A percentile compares a stretch with the other conserved stretches of the same genome.
These are phyloP conservation scores for Bipolaris oryzae DNA, from an alignment of 2,329 filamentous ascomycete species.

Conservation along the genomic window DNA sequence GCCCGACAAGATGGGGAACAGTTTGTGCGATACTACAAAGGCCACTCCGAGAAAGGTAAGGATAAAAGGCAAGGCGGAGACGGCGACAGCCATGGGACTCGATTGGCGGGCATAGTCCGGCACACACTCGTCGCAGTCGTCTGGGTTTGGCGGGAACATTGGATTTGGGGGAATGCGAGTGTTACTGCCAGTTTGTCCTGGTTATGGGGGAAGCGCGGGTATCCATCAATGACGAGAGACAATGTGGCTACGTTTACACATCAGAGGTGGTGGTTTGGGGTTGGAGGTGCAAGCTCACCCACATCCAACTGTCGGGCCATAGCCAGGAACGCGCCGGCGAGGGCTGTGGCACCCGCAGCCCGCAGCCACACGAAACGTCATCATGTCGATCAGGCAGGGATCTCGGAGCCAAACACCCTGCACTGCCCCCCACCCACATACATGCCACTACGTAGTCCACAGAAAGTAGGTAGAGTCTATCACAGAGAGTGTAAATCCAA, in stretches of 20 bases:
- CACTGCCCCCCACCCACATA: neutral
- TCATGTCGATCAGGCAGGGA: slow-evolving; percentile 26
- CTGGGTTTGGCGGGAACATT: slow-evolving; percentile 47
- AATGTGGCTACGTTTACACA: slow-evolving; percentile 18
- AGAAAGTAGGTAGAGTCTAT: neutral
- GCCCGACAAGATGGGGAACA: slow-evolving; percentile 75
- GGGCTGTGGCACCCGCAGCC: slow-evolving; percentile 18
- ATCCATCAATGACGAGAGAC: slow-evolving; percentile 34
- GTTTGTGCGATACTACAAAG: slow-evolving; percentile 66
- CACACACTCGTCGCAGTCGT: slow-evolving; percentile 64
- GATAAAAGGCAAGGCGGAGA: slow-evolving; percentile 72
- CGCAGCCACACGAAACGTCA: slow-evolving; percentile 29
- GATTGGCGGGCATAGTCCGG: slow-evolving; percentile 56
- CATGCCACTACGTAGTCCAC: neutral
- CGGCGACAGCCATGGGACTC: slow-evolving; percentile 58
- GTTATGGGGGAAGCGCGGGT: slow-evolving; percentile 22
- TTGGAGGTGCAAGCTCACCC: neutral
- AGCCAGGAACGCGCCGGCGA: slow-evolving; percentile 26
- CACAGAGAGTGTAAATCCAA: neutral
- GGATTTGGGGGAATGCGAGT: slow-evolving; percentile 17
- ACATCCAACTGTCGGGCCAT: slow-evolving; percentile 5
- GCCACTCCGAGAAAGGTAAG: slow-evolving; percentile 70
- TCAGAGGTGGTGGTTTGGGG: neutral
- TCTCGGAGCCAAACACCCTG: neutral
- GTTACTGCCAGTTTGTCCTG: slow-evolving; percentile 28